phyloP scores from a whole-genome alignment of 257 asterid genomes.

The Linaria vulgaris region DNA sequence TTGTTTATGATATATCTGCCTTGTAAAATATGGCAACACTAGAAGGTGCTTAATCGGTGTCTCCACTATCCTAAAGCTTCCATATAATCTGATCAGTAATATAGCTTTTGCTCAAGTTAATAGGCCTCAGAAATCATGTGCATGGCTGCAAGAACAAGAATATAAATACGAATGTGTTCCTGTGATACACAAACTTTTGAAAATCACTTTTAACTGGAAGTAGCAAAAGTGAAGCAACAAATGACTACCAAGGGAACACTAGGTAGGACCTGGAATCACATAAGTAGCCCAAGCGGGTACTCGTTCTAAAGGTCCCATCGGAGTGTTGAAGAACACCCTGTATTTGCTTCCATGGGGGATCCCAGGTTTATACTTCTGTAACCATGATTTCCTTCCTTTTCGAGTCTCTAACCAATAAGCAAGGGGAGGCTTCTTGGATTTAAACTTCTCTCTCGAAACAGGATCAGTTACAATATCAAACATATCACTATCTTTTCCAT shows the following conservation, averaged over 20 bases:
- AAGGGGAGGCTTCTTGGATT: constrained; percentile 77
- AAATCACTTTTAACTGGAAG: constrained; percentile 19
- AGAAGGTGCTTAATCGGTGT: constrained; percentile 12
- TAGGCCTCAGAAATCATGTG: constrained; percentile 23
- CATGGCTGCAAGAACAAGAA: constrained; percentile 12
- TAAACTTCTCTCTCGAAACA: constrained; percentile 66
- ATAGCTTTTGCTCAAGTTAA: constrained; percentile 11
- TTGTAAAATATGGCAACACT: neutral
- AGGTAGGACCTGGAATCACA: constrained; percentile 73
- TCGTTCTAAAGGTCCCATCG: constrained; percentile 89
- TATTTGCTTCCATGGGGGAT: constrained; percentile 95
- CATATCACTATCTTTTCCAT: constrained; percentile 52
- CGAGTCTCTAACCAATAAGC: constrained; percentile 94
- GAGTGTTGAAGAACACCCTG: constrained; percentile 86
- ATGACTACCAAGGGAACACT: constrained; percentile 28
- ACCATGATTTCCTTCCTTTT: constrained; percentile 95
- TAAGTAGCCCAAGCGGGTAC: constrained; percentile 99
- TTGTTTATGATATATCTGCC: constrained; percentile 1
- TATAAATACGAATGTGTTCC: neutral
- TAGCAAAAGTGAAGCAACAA: constrained; percentile 24
- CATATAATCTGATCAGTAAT: constrained; percentile 4
- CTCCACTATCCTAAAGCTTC: constrained; percentile 17
- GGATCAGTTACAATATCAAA: constrained; percentile 67
- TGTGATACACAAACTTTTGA: neutral
- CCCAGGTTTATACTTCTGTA: constrained; percentile 77